phyloP scores from a whole-genome alignment of 2,329 filamentous ascomycete genomes.

The Fusarium robinianum region DNA sequence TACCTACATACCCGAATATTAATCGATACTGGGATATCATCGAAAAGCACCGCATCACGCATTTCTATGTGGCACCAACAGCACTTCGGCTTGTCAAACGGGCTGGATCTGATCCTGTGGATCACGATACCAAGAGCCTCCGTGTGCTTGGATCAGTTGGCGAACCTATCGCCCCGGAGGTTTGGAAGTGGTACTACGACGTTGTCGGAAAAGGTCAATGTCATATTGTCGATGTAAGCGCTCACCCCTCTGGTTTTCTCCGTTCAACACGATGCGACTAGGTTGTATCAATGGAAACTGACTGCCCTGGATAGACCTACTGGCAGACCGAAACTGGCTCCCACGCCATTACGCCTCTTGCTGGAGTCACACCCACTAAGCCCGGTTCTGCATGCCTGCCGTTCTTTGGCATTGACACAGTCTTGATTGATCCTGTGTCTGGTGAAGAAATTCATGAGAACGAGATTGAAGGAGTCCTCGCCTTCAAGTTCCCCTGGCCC shows the following conservation, averaged over 20 bases:
- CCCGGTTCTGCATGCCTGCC: slow-evolving; percentile 89
- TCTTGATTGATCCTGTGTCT: slow-evolving; percentile 89
- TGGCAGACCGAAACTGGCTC: slow-evolving; percentile 98
- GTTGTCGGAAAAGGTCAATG: slow-evolving; percentile 85
- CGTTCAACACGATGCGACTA: too few relatives aligned
- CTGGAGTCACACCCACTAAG: slow-evolving; percentile 89
- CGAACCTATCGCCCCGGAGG: slow-evolving; percentile 93
- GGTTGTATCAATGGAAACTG: background rate
- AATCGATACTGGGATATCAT: slow-evolving; percentile 97
- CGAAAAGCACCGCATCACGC: slow-evolving; percentile 84
- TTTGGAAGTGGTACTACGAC: slow-evolving; percentile 98
- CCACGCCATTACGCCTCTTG: slow-evolving; percentile 87
- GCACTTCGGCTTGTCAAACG: slow-evolving; percentile 88
- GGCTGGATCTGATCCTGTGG: slow-evolving; percentile 80
- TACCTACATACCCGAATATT: slow-evolving; percentile 89
- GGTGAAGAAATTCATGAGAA: slow-evolving; percentile 88
- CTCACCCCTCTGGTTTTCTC: too few relatives aligned
- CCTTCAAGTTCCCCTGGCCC: slow-evolving; percentile 94
- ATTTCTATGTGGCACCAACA: slow-evolving; percentile 95
- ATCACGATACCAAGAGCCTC: slow-evolving; percentile 76
- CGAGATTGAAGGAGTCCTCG: slow-evolving; percentile 89
- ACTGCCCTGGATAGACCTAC: slow-evolving; percentile 72
- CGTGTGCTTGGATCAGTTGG: slow-evolving; percentile 88
- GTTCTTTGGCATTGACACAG: slow-evolving; percentile 96
- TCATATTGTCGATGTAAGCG: slow-evolving; percentile 85